These are phyloP conservation scores for Fraxinus anomala DNA, from an alignment of 257 asterid species.

Conservation along the genomic window DNA sequence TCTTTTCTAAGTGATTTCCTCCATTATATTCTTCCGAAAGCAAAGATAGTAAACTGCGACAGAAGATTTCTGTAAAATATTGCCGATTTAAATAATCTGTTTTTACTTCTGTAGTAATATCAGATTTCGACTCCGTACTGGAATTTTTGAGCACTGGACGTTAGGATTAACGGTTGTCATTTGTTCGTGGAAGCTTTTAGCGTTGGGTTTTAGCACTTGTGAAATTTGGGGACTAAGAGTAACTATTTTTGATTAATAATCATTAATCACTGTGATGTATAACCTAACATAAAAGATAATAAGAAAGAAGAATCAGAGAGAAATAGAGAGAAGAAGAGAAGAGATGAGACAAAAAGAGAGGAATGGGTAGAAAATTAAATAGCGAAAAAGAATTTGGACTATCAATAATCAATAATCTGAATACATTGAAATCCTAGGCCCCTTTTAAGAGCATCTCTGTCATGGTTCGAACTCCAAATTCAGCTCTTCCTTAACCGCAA, in stretches of 20 bases:
- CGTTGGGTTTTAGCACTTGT: not conserved
- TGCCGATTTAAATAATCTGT: not conserved
- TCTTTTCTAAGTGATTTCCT: not conserved
- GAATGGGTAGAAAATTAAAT: not conserved
- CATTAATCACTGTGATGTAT: not conserved
- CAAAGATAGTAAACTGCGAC: not conserved
- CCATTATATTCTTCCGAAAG: not conserved
- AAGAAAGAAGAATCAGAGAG: not conserved
- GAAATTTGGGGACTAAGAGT: not conserved
- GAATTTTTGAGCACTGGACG: not conserved
- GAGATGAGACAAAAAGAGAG: not conserved
- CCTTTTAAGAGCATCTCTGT: not conserved
- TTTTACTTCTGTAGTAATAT: not conserved
- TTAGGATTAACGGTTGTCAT: not conserved
- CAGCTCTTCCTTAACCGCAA: too few relatives aligned
- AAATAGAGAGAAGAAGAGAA: not conserved
- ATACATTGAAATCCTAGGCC: not conserved
- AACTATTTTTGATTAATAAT: not conserved
- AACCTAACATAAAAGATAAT: not conserved
- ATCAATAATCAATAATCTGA: not conserved
- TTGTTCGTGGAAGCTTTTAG: slow-evolving; percentile 2
- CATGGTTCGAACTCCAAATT: too few relatives aligned
- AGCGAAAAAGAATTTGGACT: not conserved
- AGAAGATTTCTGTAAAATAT: not conserved
- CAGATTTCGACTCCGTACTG: not conserved